Percentiles rank a stretch among this genome's conserved stretches.
Evolutionary conservation across 179 eudicot species (phyloP).

Genomic region (Gypsophila paniculata): DNA sequence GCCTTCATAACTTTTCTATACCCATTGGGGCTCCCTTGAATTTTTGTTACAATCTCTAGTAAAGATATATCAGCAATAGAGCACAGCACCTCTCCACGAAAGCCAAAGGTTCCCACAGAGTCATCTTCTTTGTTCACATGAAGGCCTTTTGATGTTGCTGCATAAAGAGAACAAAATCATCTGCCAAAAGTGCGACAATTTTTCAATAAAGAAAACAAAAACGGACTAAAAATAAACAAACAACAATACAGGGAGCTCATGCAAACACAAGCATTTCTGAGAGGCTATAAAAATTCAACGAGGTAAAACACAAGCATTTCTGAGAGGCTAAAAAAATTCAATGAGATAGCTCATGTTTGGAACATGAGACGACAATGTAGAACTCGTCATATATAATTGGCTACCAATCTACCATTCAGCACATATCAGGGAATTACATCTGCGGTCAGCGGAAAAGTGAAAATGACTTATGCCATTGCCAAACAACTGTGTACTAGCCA

Average conservation of each 20-base stretch:
- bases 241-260: background rate
- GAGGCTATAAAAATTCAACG: no score
- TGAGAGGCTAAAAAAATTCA: no score
- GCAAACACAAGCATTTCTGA: background rate
- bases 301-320: no score
- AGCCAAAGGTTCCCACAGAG: slow-evolving; percentile 55
- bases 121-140: slow-evolving; percentile 32
- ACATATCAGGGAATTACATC: background rate
- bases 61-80: slow-evolving; percentile 85
- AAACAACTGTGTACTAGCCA: background rate
- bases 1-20: slow-evolving; percentile 92
- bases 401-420: no score
- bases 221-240: background rate
- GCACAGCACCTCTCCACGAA: slow-evolving; percentile 84
- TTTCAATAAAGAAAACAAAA: background rate
- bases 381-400: slow-evolving; percentile 3
- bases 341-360: background rate
- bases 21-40: slow-evolving; percentile 87
- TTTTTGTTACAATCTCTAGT: slow-evolving; percentile 74
- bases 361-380: no score
- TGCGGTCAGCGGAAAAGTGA: background rate
- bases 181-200: background rate
- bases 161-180: slow-evolving; percentile 20
- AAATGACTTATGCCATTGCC: background rate
- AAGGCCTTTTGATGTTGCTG: slow-evolving; percentile 73